A percentile compares a stretch with the other conserved stretches of the same genome.
These are phyloP conservation scores for Trametes polyzona DNA, from an alignment of 1,284 basidiomycete genomes.

Conservation along the genomic window DNA sequence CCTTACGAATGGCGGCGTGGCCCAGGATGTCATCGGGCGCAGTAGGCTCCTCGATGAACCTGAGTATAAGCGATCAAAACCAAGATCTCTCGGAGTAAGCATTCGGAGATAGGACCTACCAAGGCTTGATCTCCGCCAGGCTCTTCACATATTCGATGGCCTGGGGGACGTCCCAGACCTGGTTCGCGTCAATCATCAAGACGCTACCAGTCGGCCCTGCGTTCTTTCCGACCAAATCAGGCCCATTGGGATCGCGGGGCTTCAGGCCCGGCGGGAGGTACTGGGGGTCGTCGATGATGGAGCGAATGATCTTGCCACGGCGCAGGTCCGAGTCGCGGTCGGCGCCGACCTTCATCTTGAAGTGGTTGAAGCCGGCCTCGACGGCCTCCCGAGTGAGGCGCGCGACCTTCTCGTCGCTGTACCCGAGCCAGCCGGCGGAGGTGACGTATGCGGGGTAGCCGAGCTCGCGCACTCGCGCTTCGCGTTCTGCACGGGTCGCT, in stretches of 20 bases:
- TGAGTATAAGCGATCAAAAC: constrained; percentile 31
- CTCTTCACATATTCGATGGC: constrained; percentile 91
- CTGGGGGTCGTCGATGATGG: constrained; percentile 91
- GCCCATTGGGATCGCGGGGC: constrained; percentile 67
- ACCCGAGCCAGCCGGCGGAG: constrained; percentile 91
- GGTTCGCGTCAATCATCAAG: constrained; percentile 97
- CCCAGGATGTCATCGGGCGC: constrained; percentile 91
- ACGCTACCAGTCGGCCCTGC: constrained; percentile 93
- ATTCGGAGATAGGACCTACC: constrained; percentile 51
- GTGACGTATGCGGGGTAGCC: constrained; percentile 97
- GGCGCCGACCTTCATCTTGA: constrained; percentile 97
- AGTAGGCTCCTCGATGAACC: constrained; percentile 96
- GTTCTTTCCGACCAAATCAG: constrained; percentile 82
- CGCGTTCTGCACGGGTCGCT: constrained; percentile 77
- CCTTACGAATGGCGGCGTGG: constrained; percentile 82
- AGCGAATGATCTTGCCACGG: constrained; percentile 86
- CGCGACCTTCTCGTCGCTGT: constrained; percentile 90
- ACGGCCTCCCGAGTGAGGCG: constrained; percentile 87
- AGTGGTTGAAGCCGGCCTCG: constrained; percentile 88
- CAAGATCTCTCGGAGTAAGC: not conserved
- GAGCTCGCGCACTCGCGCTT: constrained; percentile 68
- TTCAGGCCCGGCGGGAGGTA: constrained; percentile 60
- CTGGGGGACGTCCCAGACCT: constrained; percentile 94
- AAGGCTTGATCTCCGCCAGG: constrained; percentile 86
- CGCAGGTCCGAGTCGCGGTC: constrained; percentile 83